phyloP scores from a whole-genome alignment of 768 basidiomycete genomes.

The Amyloporia xantha region DNA sequence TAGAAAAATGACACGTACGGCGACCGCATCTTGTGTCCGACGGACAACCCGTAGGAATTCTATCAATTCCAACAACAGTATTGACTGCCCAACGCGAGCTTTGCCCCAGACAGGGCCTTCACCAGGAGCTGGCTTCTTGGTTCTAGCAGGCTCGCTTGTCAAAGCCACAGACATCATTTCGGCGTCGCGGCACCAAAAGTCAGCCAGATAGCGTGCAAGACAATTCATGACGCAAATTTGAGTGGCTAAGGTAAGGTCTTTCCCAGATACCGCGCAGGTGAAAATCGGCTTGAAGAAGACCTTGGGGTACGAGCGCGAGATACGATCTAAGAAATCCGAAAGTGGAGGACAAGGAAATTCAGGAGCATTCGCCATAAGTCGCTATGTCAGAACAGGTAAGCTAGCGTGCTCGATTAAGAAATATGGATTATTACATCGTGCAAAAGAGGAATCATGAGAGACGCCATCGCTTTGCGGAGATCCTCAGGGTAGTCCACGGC shows the following conservation, averaged over 20 bases:
- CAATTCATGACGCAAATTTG: conserved; percentile 50
- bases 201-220: conserved; percentile 47
- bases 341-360: conserved; percentile 40
- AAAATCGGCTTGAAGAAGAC: conserved; percentile 71
- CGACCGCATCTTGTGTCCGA: conserved; percentile 26
- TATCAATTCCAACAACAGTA: conserved; percentile 58
- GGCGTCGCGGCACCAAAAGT: conserved; percentile 61
- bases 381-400: conserved; percentile 30
- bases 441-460: conserved; percentile 37
- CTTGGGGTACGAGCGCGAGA: conserved; percentile 50
- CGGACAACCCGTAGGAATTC: conserved; percentile 39
- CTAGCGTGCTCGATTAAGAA: neutral
- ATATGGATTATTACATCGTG: conserved; percentile 37
- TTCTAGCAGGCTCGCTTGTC: conserved; percentile 40
- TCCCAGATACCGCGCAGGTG: conserved; percentile 56
- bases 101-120: conserved; percentile 33
- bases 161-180: conserved; percentile 73
- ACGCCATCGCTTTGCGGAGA: conserved; percentile 34
- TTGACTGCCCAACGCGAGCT: conserved; percentile 55
- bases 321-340: conserved; percentile 41
- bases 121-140: conserved; percentile 15
- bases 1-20: neutral
- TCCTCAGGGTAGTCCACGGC: conserved; percentile 42
- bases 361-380: conserved; percentile 48
- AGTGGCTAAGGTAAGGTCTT: conserved; percentile 51